These are phyloP conservation scores for Ceratocystis smalleyi DNA, from an alignment of 2,329 filamentous ascomycete genomes.

Conservation along the genomic window DNA sequence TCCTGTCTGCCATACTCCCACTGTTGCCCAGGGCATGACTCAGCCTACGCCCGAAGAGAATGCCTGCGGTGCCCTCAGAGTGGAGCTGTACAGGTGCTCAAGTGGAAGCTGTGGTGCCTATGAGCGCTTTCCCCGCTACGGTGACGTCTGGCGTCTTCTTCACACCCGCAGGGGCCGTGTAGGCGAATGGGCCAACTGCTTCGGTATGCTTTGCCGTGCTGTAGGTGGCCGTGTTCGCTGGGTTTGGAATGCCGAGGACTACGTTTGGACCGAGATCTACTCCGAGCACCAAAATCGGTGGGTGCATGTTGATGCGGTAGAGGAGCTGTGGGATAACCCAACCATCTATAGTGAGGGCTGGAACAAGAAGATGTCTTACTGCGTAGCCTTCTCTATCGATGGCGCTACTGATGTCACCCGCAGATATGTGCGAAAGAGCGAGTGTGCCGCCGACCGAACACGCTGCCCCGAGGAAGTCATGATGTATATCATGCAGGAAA, in stretches of 20 bases:
- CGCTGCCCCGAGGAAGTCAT: slow-evolving; percentile 79
- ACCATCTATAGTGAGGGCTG: slow-evolving; percentile 85
- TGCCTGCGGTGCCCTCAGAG: slow-evolving; percentile 70
- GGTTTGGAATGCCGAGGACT: slow-evolving; percentile 97
- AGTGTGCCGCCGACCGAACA: slow-evolving; percentile 58
- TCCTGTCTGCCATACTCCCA: slow-evolving; percentile 64
- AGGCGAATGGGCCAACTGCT: slow-evolving; percentile 97
- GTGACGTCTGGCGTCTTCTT: slow-evolving; percentile 82
- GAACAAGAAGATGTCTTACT: slow-evolving; percentile 94
- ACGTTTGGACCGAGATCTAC: slow-evolving; percentile 96
- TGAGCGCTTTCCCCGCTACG: slow-evolving; percentile 86
- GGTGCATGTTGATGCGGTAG: slow-evolving; percentile 93
- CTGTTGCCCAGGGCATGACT: slow-evolving; percentile 67
- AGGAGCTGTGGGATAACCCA: slow-evolving; percentile 90
- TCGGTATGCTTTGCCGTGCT: slow-evolving; percentile 92
- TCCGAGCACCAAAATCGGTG: slow-evolving; percentile 84
- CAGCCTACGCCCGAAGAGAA: slow-evolving; percentile 77
- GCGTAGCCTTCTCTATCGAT: slow-evolving; percentile 88
- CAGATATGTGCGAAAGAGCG: slow-evolving; percentile 54
- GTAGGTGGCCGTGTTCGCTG: slow-evolving; percentile 82
- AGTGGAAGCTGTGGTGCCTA: slow-evolving; percentile 56
- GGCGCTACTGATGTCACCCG: slow-evolving; percentile 53
- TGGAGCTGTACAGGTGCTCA: slow-evolving; percentile 83
- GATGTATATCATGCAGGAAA: slow-evolving; percentile 81
- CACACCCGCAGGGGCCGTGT: slow-evolving; percentile 74